Conservation (phyloP, 2,329 filamentous ascomycete species). For the Diaporthe sp. region DNA sequence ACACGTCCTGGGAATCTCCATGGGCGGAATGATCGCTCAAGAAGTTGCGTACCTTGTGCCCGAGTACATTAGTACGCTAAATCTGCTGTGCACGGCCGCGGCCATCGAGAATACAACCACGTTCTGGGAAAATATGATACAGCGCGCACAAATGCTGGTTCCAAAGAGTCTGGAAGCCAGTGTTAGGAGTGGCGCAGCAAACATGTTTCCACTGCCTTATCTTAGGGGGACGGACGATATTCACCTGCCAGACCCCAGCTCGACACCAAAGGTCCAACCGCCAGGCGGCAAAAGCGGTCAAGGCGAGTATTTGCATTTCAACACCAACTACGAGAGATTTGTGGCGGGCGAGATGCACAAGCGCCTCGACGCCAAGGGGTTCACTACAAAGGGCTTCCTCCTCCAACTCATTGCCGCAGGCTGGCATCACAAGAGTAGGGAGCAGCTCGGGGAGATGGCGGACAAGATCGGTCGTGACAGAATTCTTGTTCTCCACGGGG, state of each 20-base stretch:
- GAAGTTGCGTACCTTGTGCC: constrained; percentile 76
- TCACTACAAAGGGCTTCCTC: constrained; percentile 78
- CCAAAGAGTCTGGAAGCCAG: constrained; percentile 79
- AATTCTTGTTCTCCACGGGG: constrained; percentile 85
- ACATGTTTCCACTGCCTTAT: constrained; percentile 77
- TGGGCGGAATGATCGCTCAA: constrained; percentile 94
- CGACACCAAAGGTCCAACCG: constrained; percentile 57
- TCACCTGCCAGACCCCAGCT: constrained; percentile 60
- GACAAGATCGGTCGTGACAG: constrained; percentile 79
- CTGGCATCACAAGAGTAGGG: constrained; percentile 81
- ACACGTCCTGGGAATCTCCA: constrained; percentile 83
- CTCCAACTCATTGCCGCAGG: constrained; percentile 84
- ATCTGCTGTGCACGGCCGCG: constrained; percentile 74
- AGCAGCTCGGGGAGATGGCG: constrained; percentile 75
- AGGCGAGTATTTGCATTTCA: constrained; percentile 68
- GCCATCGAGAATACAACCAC: constrained; percentile 71
- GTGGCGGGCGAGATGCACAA: constrained; percentile 85
- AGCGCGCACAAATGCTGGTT: constrained; percentile 69
- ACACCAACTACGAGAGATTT: constrained; percentile 85
- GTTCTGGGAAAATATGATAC: constrained; percentile 75
- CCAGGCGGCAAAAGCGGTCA: constrained; percentile 44
- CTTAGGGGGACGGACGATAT: constrained; percentile 72
- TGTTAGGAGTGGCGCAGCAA: constrained; percentile 73
- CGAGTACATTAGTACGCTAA: constrained; percentile 67
- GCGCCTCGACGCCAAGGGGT: constrained; percentile 70